phyloP scores from a whole-genome alignment of 306 rosid genomes.

The Senna siamea region DNA sequence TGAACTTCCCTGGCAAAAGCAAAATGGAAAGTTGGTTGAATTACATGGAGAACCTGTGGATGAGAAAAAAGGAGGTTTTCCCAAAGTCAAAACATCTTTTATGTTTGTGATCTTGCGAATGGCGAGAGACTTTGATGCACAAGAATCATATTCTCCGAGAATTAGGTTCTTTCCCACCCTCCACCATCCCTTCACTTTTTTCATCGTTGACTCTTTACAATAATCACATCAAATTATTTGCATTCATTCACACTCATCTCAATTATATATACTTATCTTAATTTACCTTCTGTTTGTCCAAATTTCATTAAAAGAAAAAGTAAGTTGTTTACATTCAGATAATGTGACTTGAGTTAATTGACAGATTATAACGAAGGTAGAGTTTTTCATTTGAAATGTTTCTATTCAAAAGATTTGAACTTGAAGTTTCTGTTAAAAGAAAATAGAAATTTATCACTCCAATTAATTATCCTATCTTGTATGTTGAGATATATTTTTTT shows the following conservation, averaged over 20 bases:
- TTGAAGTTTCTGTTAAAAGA: too few relatives aligned
- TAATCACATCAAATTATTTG: constrained; percentile 40
- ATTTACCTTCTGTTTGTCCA: too few relatives aligned
- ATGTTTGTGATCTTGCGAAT: constrained; percentile 47
- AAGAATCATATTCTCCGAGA: constrained; percentile 60
- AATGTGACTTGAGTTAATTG: too few relatives aligned
- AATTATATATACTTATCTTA: not conserved
- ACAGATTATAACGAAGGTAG: too few relatives aligned
- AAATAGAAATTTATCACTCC: too few relatives aligned
- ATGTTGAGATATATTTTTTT: too few relatives aligned
- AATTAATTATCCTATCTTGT: too few relatives aligned
- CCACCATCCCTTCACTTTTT: constrained; percentile 50
- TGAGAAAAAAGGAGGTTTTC: constrained; percentile 43
- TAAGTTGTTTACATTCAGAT: too few relatives aligned
- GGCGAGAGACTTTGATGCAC: constrained; percentile 51
- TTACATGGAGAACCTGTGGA: constrained; percentile 45
- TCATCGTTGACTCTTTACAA: constrained; percentile 58
- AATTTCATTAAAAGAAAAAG: too few relatives aligned
- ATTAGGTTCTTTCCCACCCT: constrained; percentile 54
- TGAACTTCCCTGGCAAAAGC: constrained; percentile 40
- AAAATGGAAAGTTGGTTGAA: constrained; percentile 41
- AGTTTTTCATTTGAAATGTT: too few relatives aligned
- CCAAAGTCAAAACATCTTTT: constrained; percentile 51
- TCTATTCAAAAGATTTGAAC: too few relatives aligned
- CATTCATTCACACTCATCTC: not conserved